phyloP scores from a whole-genome alignment of 2,329 filamentous ascomycete genomes.

The Colletotrichum brevisporum region DNA sequence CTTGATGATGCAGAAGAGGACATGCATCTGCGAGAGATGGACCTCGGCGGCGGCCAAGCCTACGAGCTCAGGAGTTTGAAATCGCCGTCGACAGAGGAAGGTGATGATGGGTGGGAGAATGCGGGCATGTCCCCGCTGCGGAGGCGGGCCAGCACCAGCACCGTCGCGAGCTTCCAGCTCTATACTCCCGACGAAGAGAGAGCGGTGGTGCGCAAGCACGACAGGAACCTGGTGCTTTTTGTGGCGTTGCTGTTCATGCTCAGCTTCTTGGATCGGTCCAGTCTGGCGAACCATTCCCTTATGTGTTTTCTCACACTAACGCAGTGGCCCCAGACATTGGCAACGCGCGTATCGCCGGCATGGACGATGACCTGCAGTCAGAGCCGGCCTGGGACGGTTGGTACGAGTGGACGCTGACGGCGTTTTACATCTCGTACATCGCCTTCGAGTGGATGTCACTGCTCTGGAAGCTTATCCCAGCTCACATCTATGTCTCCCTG shows the following conservation, averaged over 20 bases:
- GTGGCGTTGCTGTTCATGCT: constrained; percentile 87
- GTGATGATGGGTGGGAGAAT: constrained; percentile 49
- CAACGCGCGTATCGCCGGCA: constrained; percentile 74
- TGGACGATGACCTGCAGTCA: constrained; percentile 73
- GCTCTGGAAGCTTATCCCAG: constrained; percentile 71
- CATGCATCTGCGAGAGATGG: constrained; percentile 46
- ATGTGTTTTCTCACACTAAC: constrained; percentile 6
- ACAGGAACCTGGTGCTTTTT: constrained; percentile 83
- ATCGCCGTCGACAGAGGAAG: constrained; percentile 39
- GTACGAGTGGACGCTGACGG: constrained; percentile 73
- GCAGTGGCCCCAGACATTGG: constrained; percentile 65
- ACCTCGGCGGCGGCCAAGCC: constrained; percentile 48
- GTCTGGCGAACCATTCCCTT: constrained; percentile 60
- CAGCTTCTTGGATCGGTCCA: constrained; percentile 88
- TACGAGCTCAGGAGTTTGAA: constrained; percentile 49
- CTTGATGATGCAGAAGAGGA: constrained; percentile 41
- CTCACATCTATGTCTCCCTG: constrained; percentile 70
- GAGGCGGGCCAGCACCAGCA: constrained; percentile 48
- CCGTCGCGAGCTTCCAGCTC: constrained; percentile 54
- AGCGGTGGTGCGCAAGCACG: constrained; percentile 80
- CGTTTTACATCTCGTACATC: constrained; percentile 76
- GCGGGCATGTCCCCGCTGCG: constrained; percentile 37
- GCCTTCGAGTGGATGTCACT: constrained; percentile 76
- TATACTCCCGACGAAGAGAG: constrained; percentile 79
- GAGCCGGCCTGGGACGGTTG: constrained; percentile 59